Percentiles rank a stretch among this genome's conserved stretches.
phyloP scores from a whole-genome alignment of 495 filamentous ascomycete species.

The Chaetomium cochliodes region DNA sequence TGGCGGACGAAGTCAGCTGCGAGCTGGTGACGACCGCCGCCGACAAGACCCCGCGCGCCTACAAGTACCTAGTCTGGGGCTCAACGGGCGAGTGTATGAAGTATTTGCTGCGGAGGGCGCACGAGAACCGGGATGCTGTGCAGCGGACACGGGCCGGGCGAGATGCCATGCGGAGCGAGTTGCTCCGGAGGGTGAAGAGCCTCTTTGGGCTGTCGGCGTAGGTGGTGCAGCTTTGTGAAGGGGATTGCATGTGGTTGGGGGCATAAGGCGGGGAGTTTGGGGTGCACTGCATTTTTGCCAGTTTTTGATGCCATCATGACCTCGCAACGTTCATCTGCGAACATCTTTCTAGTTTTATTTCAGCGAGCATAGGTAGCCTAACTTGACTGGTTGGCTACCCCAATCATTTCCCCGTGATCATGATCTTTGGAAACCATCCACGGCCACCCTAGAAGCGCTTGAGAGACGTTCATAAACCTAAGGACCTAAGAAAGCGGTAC shows the following conservation, averaged over 20 bases:
- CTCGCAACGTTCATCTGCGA: not conserved
- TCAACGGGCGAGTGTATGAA: conserved; percentile 91
- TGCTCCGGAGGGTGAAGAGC: conserved; percentile 59
- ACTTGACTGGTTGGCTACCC: not conserved
- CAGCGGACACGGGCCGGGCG: conserved; percentile 71
- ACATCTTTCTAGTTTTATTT: not conserved
- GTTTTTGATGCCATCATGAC: not conserved
- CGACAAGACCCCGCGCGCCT: conserved; percentile 52
- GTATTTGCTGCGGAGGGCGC: conserved; percentile 77
- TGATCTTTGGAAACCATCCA: not conserved
- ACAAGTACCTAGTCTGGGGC: conserved; percentile 93
- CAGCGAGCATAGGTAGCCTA: not conserved
- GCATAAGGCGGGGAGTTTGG: not conserved
- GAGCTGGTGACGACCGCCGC: conserved; percentile 58
- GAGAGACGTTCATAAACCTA: too few relatives aligned
- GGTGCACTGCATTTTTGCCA: not conserved
- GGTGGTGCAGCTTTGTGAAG: not conserved
- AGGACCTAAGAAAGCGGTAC: too few relatives aligned
- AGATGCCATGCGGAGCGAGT: conserved; percentile 69
- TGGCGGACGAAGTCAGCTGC: conserved; percentile 93
- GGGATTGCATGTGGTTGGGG: not conserved
- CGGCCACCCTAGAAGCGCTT: too few relatives aligned
- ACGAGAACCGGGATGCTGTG: conserved; percentile 91
- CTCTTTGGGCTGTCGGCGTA: conserved; percentile 40
- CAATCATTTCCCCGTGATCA: not conserved